phyloP scores from a whole-genome alignment of 1,284 basidiomycete genomes.

The Heimioporus punctisporus region DNA sequence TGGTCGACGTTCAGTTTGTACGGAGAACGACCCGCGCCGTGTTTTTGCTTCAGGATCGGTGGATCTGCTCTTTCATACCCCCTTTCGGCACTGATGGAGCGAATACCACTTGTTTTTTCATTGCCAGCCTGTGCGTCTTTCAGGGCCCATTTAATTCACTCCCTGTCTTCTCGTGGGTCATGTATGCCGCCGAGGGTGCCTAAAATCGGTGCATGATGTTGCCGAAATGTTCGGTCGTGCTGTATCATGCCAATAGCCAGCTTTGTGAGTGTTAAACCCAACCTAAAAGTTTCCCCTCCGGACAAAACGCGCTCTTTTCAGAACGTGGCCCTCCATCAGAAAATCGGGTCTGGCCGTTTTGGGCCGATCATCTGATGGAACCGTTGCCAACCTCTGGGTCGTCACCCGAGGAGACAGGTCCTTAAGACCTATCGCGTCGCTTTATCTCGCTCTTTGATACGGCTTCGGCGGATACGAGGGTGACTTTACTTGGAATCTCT shows the following conservation, averaged over 20 bases:
- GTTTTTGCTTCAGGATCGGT: neutral
- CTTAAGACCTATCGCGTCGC: neutral
- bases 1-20: neutral
- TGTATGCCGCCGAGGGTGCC: neutral
- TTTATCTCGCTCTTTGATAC: neutral
- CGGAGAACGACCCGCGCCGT: neutral
- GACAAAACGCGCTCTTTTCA: neutral
- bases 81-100: neutral
- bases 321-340: neutral
- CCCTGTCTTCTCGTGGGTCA: neutral
- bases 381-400: neutral
- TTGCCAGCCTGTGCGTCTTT: neutral
- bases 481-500: neutral
- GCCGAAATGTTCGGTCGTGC: constrained; percentile 12
- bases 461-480: neutral
- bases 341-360: neutral
- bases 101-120: neutral
- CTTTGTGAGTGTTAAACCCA: constrained; percentile 1
- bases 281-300: constrained; percentile 2
- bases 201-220: neutral
- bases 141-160: neutral
- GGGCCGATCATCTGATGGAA: neutral
- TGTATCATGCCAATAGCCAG: constrained; percentile 5
- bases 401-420: neutral
- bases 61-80: neutral